A percentile compares a stretch with the other conserved stretches of the same genome.
phyloP scores from a whole-genome alignment of 306 rosid genomes.

The Pueraria montana region DNA sequence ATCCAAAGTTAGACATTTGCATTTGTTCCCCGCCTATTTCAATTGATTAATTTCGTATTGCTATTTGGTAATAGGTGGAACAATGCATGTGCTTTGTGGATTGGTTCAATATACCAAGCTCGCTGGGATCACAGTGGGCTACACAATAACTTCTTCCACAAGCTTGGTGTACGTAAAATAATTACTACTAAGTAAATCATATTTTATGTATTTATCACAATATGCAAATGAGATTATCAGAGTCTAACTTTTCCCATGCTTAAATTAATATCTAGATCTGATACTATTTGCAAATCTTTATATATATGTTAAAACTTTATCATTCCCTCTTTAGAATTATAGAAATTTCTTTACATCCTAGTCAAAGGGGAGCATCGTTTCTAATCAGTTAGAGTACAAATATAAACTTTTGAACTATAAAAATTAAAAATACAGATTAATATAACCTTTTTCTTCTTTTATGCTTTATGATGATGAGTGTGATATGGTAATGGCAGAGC shows the following conservation, averaged over 20 bases:
- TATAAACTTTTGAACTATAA: not conserved
- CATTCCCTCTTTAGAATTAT: not conserved
- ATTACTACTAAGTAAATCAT: not conserved
- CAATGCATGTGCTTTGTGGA: slow-evolving; percentile 56
- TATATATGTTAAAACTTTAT: not conserved
- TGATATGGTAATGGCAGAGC: slow-evolving; percentile 51
- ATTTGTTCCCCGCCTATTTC: not conserved
- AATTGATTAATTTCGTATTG: slow-evolving; percentile 18
- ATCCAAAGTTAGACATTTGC: not conserved
- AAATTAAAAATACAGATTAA: not conserved
- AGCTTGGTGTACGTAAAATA: slow-evolving; percentile 59
- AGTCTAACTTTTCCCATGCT: not conserved
- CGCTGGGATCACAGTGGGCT: slow-evolving; percentile 59
- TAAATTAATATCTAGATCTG: not conserved
- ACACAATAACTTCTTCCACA: slow-evolving; percentile 62
- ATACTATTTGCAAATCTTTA: not conserved
- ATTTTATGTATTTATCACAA: not conserved
- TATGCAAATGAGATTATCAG: not conserved
- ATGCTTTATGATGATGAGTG: not conserved
- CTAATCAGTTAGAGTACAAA: not conserved
- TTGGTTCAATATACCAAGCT: slow-evolving; percentile 55
- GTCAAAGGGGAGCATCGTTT: not conserved
- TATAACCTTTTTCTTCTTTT: not conserved
- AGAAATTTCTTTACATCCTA: not conserved
- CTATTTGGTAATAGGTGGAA: slow-evolving; percentile 53